phyloP scores from a whole-genome alignment of 2,329 filamentous ascomycete species.

The Claviceps sorghi region DNA sequence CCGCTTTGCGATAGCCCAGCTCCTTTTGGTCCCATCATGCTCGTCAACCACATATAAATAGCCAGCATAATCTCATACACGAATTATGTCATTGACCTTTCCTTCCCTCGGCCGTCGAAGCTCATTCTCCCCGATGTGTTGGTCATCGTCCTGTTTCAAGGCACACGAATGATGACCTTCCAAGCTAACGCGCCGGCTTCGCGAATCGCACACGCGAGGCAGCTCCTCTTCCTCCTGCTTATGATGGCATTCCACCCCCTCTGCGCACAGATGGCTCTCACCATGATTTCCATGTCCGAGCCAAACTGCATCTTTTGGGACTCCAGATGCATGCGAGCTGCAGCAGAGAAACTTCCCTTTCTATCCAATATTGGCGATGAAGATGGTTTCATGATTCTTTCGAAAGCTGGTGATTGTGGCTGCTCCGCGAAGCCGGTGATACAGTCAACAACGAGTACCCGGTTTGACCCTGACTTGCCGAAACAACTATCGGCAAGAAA shows the following conservation, averaged over 20 bases:
- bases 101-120: too few relatives aligned
- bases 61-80: not conserved
- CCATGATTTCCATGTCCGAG: constrained; percentile 55
- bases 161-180: constrained; percentile 49
- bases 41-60: not conserved
- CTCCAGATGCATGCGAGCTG: constrained; percentile 40
- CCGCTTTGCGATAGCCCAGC: not conserved
- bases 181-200: constrained; percentile 59
- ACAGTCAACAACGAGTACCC: constrained; percentile 48
- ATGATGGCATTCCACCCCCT: constrained; percentile 61
- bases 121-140: not conserved
- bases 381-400: constrained; percentile 18
- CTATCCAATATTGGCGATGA: constrained; percentile 17
- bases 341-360: constrained; percentile 26
- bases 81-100: not conserved
- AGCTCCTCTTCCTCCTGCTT: constrained; percentile 51
- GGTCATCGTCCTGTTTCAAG: constrained; percentile 11
- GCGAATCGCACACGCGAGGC: constrained; percentile 58
- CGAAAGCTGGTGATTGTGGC: constrained; percentile 33
- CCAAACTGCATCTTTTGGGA: constrained; percentile 43
- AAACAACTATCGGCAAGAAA: constrained; percentile 25
- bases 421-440: constrained; percentile 37
- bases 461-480: constrained; percentile 16
- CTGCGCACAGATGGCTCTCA: constrained; percentile 58
- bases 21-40: not conserved